Evolutionary conservation across 225 moss, liverwort and hornwort species (phyloP).

Genomic region (Polytrichum commune): DNA sequence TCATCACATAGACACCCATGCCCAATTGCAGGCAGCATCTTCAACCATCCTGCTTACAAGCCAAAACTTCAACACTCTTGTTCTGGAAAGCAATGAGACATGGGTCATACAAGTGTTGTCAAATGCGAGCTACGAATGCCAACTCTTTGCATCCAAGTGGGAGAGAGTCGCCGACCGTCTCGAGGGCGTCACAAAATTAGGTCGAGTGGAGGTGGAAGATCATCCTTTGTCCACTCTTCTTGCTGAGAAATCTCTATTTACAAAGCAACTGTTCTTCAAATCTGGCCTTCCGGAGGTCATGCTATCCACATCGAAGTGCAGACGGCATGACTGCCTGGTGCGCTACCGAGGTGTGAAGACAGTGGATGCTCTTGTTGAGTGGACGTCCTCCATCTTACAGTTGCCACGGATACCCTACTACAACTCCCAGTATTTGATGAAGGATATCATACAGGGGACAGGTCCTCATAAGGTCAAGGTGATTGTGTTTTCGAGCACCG

Average conservation of each 20-base stretch:
- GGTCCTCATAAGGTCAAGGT: slow-evolving; percentile 73
- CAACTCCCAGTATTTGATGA: slow-evolving; percentile 40
- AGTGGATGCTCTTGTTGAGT: slow-evolving; percentile 48
- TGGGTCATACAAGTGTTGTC: slow-evolving; percentile 79
- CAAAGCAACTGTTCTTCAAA: slow-evolving; percentile 46
- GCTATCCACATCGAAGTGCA: slow-evolving; percentile 44
- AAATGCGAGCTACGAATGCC: slow-evolving; percentile 41
- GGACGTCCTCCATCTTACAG: slow-evolving; percentile 52
- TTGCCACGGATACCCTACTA: slow-evolving; percentile 65
- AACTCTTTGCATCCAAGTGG: slow-evolving; percentile 48
- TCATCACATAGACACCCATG: slow-evolving; percentile 16
- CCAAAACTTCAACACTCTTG: slow-evolving; percentile 48
- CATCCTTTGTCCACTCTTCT: slow-evolving; percentile 43
- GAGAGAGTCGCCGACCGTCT: slow-evolving; percentile 33
- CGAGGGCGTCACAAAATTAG: slow-evolving; percentile 65
- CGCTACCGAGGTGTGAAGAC: slow-evolving; percentile 58
- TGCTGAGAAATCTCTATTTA: slow-evolving; percentile 48
- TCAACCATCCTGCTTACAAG: slow-evolving; percentile 38
- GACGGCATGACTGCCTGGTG: slow-evolving; percentile 32
- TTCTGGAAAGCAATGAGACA: slow-evolving; percentile 45
- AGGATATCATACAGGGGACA: slow-evolving; percentile 53
- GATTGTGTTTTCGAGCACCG: slow-evolving; percentile 59
- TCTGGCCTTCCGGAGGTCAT: slow-evolving; percentile 68
- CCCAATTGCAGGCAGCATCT: slow-evolving; percentile 27
- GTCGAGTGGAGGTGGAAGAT: slow-evolving; percentile 61